Evolutionary conservation across 306 rosid species (phyloP).

Genomic region (Cicer yamashitae): DNA sequence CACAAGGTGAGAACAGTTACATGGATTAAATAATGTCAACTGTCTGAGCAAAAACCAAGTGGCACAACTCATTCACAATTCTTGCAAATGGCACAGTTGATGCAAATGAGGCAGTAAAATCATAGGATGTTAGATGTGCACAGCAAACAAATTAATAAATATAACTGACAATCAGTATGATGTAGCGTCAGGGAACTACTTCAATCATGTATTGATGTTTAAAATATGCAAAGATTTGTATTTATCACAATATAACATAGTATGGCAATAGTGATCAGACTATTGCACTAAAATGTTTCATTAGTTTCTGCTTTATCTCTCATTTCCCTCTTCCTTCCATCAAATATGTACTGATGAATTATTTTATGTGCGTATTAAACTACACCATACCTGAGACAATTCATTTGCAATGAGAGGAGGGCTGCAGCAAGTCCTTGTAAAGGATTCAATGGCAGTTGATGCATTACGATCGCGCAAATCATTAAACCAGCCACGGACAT

Average conservation of each 20-base stretch:
- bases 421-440: conserved; percentile 85
- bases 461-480: conserved; percentile 83
- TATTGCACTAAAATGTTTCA: conserved; percentile 3
- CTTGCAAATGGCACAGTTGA: conserved; percentile 22
- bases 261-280: conserved; percentile 10
- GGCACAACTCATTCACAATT: neutral
- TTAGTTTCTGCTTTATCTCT: conserved; percentile 23
- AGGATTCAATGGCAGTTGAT: conserved; percentile 76
- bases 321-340: conserved; percentile 26
- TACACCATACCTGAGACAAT: conserved; percentile 73
- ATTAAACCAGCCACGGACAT: conserved; percentile 88
- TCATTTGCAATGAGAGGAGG: conserved; percentile 89
- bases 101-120: conserved; percentile 23
- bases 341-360: neutral
- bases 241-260: conserved; percentile 13
- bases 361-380: conserved; percentile 27
- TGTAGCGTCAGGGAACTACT: conserved; percentile 5
- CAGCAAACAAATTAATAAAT: neutral
- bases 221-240: conserved; percentile 6
- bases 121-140: neutral
- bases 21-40: neutral
- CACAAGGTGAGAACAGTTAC: neutral
- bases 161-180: conserved; percentile 23
- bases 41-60: neutral
- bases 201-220: conserved; percentile 1